Evolutionary conservation across 2,329 filamentous ascomycete species (phyloP), one percentile per base, ranked within the genome.

Genomic region (Ascochyta clinopodiicola): DNA sequence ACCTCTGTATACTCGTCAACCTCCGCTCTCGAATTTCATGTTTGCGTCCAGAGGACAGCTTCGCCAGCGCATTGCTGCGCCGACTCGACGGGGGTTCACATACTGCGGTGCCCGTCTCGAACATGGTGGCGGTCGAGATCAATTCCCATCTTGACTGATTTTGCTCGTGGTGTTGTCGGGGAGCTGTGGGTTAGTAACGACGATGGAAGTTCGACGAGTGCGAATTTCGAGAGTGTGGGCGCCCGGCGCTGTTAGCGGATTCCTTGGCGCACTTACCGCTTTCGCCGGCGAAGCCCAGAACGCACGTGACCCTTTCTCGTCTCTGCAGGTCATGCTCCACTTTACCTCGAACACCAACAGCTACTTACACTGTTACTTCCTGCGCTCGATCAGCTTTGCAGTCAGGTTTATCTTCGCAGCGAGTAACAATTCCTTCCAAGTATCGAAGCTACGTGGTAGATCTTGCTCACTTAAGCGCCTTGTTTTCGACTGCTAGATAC

Each of bases 101-200:
- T 75, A 75, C 72, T 75, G 75, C 92, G 91, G 86, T 96, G 92
- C 78, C 78, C 82, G 81, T 77, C 79, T 79, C 82, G 81, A 78
- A 86, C 83, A 81, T 86, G 84, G 79, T 86, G 84, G 77, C 79
- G 79, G 79, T 86, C 82, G 61, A 76, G 71, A 71, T 76, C 74
- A 63, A 76, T 76, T 63, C 74, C 74, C 71, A 74, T 74, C 64
- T 69, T 73, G 70, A 63, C 63, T 69, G 70, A 65, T 66, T 69
- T 63, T 66, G 61, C 59, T 59, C 64, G 67, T 69, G 63, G 64
- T 69, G 68, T 61, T 65, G 64, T 63, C 57, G 62, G 58, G 35
- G 47, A 61, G 53, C 64, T 70, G 64, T 63, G 64, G 67, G 69
- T 72, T 71, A 69, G 68, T 71, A 63, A 39, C 51, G 51, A 53